These are phyloP conservation scores for Peniophora sp. DNA, from an alignment of 1,284 basidiomycete genomes.

Conservation along the genomic window DNA sequence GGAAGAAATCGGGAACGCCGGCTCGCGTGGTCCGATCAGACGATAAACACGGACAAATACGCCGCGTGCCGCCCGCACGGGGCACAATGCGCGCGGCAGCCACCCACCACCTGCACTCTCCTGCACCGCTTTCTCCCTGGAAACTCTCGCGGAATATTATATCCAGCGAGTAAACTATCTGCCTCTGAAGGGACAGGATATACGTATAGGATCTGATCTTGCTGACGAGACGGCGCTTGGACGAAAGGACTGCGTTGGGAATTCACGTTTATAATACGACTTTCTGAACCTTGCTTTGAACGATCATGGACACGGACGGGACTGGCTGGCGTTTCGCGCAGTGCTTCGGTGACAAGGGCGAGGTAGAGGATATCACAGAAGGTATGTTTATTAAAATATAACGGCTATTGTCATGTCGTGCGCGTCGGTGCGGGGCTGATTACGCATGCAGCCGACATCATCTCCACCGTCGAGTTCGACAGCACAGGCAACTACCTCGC, in stretches of 20 bases:
- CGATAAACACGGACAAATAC: constrained; percentile 7
- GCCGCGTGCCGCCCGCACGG: not conserved
- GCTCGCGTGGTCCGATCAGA: not conserved
- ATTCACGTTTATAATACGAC: not conserved
- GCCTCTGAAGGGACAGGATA: not conserved
- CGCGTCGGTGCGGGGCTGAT: constrained; percentile 8
- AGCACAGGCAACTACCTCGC: constrained; percentile 99
- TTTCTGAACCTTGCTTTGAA: constrained; percentile 1
- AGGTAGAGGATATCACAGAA: constrained; percentile 99
- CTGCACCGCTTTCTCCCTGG: not conserved
- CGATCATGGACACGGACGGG: constrained; percentile 69
- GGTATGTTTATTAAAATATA: constrained; percentile 40
- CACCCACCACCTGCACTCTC: not conserved
- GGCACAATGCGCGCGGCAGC: constrained; percentile 2
- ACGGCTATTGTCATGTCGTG: constrained; percentile 3
- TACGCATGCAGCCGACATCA: constrained; percentile 79
- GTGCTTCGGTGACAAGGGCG: constrained; percentile 98
- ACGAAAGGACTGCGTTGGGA: not conserved
- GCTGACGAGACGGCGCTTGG: not conserved
- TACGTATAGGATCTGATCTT: not conserved
- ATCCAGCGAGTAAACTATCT: not conserved
- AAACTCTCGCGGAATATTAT: constrained; percentile 5
- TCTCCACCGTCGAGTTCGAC: constrained; percentile 99
- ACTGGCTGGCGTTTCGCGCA: constrained; percentile 98
- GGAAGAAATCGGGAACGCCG: constrained; percentile 13